Percentiles rank a stretch among this genome's conserved stretches.
These are phyloP conservation scores for Boletus rufocinnamomeus DNA, from an alignment of 768 basidiomycete species.

Conservation along the genomic window DNA sequence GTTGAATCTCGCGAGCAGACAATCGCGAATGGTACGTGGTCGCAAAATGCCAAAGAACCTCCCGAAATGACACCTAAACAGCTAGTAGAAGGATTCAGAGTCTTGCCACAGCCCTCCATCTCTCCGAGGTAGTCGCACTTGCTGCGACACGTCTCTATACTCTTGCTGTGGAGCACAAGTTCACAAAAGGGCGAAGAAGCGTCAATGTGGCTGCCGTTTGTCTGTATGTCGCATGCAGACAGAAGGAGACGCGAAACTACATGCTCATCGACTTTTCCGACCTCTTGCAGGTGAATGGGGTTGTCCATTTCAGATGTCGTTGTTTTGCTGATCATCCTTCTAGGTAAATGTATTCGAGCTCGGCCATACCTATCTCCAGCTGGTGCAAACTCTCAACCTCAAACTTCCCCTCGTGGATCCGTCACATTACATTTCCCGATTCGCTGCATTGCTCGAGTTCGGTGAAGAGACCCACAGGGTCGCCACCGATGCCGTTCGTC, in stretches of 20 bases:
- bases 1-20: conserved; percentile 89
- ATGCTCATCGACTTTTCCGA: conserved; percentile 99
- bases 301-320: neutral
- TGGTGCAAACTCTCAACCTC: conserved; percentile 84
- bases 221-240: conserved; percentile 89
- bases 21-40: conserved; percentile 74
- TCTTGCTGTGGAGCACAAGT: conserved; percentile 91
- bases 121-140: conserved; percentile 79
- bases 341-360: conserved; percentile 98
- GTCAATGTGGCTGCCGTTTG: conserved; percentile 95
- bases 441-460: conserved; percentile 92
- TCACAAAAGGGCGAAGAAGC: conserved; percentile 90
- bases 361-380: conserved; percentile 93
- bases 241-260: conserved; percentile 87
- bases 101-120: conserved; percentile 72
- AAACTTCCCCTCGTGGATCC: conserved; percentile 91
- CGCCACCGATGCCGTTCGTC: conserved; percentile 89
- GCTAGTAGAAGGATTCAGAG: conserved; percentile 83
- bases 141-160: conserved; percentile 88
- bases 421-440: conserved; percentile 94
- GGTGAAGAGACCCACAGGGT: conserved; percentile 92
- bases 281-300: conserved; percentile 67
- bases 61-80: conserved; percentile 31
- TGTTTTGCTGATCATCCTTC: conserved; percentile 1
- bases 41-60: neutral